Evolutionary conservation across 2,329 filamentous ascomycete species (phyloP).

Genomic region (Calonectria pseudoreteaudii): DNA sequence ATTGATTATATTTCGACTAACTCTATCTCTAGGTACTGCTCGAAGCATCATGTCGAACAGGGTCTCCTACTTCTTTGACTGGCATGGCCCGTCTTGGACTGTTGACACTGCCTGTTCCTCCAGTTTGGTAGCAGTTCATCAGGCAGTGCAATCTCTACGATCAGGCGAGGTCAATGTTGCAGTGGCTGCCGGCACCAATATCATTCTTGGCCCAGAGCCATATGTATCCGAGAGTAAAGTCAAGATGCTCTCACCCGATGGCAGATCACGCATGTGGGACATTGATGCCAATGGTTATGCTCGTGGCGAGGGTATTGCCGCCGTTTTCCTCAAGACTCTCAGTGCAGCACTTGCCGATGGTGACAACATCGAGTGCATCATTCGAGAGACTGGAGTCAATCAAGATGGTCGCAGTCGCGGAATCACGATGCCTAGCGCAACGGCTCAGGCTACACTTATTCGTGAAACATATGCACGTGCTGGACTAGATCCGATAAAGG

Average conservation of each 20-base stretch:
- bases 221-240: conserved; percentile 5
- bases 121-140: conserved; percentile 60
- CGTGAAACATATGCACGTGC: not conserved
- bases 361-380: conserved; percentile 10
- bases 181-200: not conserved
- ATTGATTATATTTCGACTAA: not conserved
- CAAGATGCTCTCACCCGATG: not conserved
- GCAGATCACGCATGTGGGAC: conserved; percentile 10
- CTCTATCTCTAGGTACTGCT: not conserved
- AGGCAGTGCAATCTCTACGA: conserved; percentile 43
- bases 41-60: conserved; percentile 62
- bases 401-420: conserved; percentile 45
- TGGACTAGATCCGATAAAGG: conserved; percentile 48
- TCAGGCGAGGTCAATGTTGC: not conserved
- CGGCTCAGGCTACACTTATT: conserved; percentile 49
- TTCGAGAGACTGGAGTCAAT: conserved; percentile 5
- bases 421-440: conserved; percentile 59
- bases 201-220: not conserved
- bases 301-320: not conserved
- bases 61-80: conserved; percentile 65
- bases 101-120: conserved; percentile 64
- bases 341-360: not conserved
- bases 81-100: conserved; percentile 63
- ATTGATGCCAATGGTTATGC: conserved; percentile 1
- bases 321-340: not conserved